These are phyloP conservation scores for Sonneratia caseolaris DNA, from an alignment of 345 rosid genomes.

Conservation along the genomic window DNA sequence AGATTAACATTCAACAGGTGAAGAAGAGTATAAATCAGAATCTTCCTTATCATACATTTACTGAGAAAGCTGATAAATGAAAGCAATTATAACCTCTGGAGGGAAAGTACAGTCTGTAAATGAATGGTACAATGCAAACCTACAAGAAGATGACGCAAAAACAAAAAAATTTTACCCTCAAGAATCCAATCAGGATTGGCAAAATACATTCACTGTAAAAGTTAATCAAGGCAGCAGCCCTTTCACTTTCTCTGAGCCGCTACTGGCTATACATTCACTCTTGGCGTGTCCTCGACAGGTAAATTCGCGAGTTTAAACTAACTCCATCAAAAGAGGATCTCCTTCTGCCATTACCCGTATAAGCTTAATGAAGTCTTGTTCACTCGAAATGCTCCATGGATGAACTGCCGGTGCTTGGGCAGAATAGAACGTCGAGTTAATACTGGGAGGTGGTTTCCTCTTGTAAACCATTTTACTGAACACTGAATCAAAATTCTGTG, in stretches of 20 bases:
- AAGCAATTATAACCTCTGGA: slow-evolving; percentile 16
- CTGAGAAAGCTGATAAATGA: slow-evolving; percentile 10
- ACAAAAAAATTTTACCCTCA: slow-evolving; percentile 24
- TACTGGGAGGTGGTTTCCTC: slow-evolving; percentile 40
- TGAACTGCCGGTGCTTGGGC: slow-evolving; percentile 82
- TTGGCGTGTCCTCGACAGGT: neutral
- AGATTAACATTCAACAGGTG: neutral
- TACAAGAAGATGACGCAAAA: slow-evolving; percentile 24
- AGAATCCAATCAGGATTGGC: slow-evolving; percentile 13
- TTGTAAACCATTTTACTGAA: slow-evolving; percentile 72
- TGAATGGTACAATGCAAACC: slow-evolving; percentile 41
- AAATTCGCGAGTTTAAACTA: slow-evolving; percentile 39
- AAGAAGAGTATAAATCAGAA: neutral
- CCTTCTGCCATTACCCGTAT: slow-evolving; percentile 92
- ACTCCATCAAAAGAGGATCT: slow-evolving; percentile 83
- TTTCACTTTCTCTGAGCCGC: slow-evolving; percentile 21
- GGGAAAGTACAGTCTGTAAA: slow-evolving; percentile 24
- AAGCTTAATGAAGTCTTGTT: slow-evolving; percentile 83
- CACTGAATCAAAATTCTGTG: slow-evolving; percentile 73
- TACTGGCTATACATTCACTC: slow-evolving; percentile 13
- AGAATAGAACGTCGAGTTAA: slow-evolving; percentile 52
- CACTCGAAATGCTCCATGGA: slow-evolving; percentile 79
- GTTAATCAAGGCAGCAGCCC: slow-evolving; percentile 18
- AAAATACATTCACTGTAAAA: neutral
- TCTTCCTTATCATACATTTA: slow-evolving; percentile 11